Base-by-base conservation (phyloP, 495 filamentous ascomycete genomes). In the Talaromyces ruber region DNA sequence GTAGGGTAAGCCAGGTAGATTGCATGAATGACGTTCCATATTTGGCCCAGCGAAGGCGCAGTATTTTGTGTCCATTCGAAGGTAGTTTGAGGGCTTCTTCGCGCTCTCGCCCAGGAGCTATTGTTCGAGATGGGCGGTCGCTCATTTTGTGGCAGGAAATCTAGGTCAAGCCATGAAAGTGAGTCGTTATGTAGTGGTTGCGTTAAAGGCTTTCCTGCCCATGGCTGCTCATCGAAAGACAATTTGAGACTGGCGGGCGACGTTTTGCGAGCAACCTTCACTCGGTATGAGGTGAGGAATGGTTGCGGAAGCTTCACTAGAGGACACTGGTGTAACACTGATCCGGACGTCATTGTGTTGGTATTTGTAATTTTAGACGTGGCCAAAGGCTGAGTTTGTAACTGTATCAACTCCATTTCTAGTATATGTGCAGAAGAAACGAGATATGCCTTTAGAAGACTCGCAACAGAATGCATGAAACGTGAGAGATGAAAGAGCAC, bases 1-100 rank as follows among this genome's bases (percentile, higher is more conserved):
- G 72, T 66, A 0, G 81, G 82, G 22, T 82, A 76, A 8, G 81
- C 66, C 22, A 84, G 80, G 71, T 84, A 84, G 47, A 84, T 71
- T 24, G 82, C 79, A 67, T 88, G 86, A 26, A 84, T 65, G 39
- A 83, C 67, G 16, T 86, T 80, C 86, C 86, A 88, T 43, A 86
- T 75, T 64, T 88, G 84, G 6, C 73, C 84, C 24, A 83, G 65
- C 0, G 82, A 80, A 11, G 84, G 82, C 1, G 77, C 58, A 2
- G 43, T 64, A 11, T 61, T 28, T 6, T 63, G 65, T 1, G 70
- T 66, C 79, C 79, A 82, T 61, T 74, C 61, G 55, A 82, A 71
- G 6, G 66, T 65, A 2, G 71, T 75, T 25, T 67, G 64, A 0
- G 74, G 78, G 34, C 71, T 72, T 39, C 79, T 67, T 51, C 70